Evolutionary conservation across 352 stramenopile species (phyloP), one percentile per base, ranked within the genome.

Genomic region (Globisporangium megalacanthum): DNA sequence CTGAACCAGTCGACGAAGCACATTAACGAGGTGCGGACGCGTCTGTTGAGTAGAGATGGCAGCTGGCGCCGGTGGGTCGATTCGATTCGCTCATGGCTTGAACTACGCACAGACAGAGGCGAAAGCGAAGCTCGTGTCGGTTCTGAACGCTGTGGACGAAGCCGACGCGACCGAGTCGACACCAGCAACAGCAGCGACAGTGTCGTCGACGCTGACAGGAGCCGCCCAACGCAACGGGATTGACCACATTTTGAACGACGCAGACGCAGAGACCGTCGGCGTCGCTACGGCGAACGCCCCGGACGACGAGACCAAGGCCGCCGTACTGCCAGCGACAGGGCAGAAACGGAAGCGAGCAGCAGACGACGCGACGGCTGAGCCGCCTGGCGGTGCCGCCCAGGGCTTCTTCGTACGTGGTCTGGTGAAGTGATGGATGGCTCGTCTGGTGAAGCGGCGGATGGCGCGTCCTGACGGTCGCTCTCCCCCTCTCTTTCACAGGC

Each of bases 1-100:
- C 52, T 73, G 39, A 73, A 71, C 46, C 50, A 72, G 49, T 68
- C 64, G 39, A 65, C 61, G 3, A 62, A 51, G 35, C 46, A 54
- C 17, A 56, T 66, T 22, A 42, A 47, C 7, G 64, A 72, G 62
- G 61, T 68, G 39, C 20, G 11, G 31, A 35, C 4, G 33, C 15
- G 15, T 31, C 1, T 37, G 31, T 46, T 46, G 39, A 46, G 39
- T 8, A 20, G 39, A 4, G 39, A 9, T 46, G 14, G 11, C 39
- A 20, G 15, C 3, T 15, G 39, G 9, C 19, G 15, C 36, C 9
- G 5, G 1, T 54, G 5, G 25, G 44, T 42, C 3, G 35, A n/a
- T 29, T 3, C 1, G 19, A 29, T 6, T 36, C 14, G 2, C 39
- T 58, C 9, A 46, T 13, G 20, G 1, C 29, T 1, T 48, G 10